Percentiles rank a stretch among this genome's conserved stretches.
These are phyloP conservation scores for Solanum bukasovii DNA, from an alignment of 257 asterid species.

Conservation along the genomic window DNA sequence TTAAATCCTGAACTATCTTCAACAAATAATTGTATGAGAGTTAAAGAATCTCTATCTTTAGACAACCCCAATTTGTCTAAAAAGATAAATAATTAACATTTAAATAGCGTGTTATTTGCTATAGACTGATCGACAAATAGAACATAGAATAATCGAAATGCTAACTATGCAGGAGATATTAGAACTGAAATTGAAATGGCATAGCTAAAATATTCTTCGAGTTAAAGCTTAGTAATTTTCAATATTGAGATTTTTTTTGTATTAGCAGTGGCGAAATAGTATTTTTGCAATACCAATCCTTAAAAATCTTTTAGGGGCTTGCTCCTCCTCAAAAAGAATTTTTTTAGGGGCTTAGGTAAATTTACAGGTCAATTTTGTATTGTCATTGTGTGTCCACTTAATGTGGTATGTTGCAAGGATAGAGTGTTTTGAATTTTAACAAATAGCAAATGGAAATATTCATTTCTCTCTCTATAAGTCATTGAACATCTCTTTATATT, in stretches of 20 bases:
- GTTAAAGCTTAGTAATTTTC: no score
- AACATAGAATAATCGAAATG: no score
- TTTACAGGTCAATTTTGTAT: background rate
- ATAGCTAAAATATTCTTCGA: no score
- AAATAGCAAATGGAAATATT: background rate
- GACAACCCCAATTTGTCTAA: no score
- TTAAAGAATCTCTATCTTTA: no score
- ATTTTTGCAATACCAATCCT: background rate
- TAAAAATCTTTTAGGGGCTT: background rate
- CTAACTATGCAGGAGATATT: no score
- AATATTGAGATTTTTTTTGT: background rate
- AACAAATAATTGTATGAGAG: no score
- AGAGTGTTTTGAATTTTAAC: background rate
- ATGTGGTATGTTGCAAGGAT: background rate
- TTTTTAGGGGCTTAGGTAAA: background rate
- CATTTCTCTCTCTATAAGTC: background rate
- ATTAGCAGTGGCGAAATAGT: background rate
- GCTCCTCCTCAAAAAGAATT: background rate
- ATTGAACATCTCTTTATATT: background rate
- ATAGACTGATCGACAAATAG: no score
- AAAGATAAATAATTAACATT: no score
- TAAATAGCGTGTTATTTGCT: no score
- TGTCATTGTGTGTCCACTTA: background rate
- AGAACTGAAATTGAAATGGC: no score
- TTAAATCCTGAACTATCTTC: no score